Evolutionary conservation across 495 filamentous ascomycete species (phyloP).

Genomic region (Amorphotheca resinae): DNA sequence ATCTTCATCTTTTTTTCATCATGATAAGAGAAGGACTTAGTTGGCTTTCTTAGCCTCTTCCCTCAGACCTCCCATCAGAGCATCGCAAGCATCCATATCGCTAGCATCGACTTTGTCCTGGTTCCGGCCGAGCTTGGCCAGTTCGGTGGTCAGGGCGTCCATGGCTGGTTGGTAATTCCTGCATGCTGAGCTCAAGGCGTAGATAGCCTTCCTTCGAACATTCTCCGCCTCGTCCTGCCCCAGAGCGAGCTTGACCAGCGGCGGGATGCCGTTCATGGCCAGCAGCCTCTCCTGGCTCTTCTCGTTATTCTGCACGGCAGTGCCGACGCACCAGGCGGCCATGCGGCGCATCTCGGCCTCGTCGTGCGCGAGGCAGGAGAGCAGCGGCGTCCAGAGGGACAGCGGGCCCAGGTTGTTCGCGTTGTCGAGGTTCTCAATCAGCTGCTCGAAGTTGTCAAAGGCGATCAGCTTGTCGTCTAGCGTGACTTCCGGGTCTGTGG

Average conservation of each 20-base stretch:
- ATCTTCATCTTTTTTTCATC: too few relatives aligned
- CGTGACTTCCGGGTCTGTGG: conserved; percentile 41
- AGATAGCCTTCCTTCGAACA: conserved; percentile 77
- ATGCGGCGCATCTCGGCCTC: conserved; percentile 62
- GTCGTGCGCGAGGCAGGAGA: conserved; percentile 49
- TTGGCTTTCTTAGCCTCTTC: conserved; percentile 28
- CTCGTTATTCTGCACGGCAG: conserved; percentile 90
- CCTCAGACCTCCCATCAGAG: conserved; percentile 54
- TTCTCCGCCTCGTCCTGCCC: conserved; percentile 38
- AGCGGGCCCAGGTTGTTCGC: conserved; percentile 78
- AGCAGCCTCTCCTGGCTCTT: conserved; percentile 69
- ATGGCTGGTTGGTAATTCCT: conserved; percentile 78
- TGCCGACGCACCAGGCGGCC: conserved; percentile 88
- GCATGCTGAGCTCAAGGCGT: conserved; percentile 69
- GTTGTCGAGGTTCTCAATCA: conserved; percentile 88
- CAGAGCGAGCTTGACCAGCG: conserved; percentile 49
- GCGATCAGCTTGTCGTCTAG: conserved; percentile 73
- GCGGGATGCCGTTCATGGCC: conserved; percentile 55
- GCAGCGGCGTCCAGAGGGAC: conserved; percentile 67
- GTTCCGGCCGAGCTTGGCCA: conserved; percentile 37
- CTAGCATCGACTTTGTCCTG: conserved; percentile 46
- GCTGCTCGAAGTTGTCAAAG: conserved; percentile 92
- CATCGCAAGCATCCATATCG: conserved; percentile 79
- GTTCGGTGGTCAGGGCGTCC: conserved; percentile 50
- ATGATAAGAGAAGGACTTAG: too few relatives aligned